Evolutionary conservation across 345 rosid species (phyloP).

Genomic region (Brassica juncea): DNA sequence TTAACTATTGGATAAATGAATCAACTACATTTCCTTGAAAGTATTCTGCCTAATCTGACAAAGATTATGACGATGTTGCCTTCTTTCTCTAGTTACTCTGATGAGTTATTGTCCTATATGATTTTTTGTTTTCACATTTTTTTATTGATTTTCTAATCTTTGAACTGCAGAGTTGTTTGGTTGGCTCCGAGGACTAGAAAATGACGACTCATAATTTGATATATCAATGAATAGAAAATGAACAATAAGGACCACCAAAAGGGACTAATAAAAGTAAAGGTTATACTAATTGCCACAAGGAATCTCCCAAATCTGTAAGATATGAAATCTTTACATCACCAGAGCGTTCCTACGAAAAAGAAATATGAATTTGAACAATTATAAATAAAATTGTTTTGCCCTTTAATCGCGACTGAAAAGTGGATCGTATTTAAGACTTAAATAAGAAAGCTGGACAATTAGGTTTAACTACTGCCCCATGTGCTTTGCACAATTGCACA

Average conservation of each 20-base stretch:
- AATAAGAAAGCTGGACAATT: conserved; percentile 20
- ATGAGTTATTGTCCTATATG: conserved; percentile 1
- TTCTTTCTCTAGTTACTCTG: neutral
- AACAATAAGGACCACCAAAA: neutral
- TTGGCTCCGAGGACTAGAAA: neutral
- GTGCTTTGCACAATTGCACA: conserved; percentile 19
- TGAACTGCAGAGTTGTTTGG: neutral
- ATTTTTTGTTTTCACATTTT: neutral
- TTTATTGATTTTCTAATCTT: neutral
- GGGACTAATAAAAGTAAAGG: neutral
- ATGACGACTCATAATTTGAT: neutral
- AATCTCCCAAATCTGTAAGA: conserved; percentile 8
- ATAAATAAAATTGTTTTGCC: neutral
- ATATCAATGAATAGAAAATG: neutral
- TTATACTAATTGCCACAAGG: neutral
- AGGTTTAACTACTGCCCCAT: conserved; percentile 22
- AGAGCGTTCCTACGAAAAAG: conserved; percentile 1
- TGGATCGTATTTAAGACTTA: conserved; percentile 20
- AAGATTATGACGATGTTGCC: neutral
- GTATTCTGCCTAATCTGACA: neutral
- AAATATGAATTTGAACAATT: neutral
- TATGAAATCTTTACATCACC: neutral
- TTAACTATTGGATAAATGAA: neutral
- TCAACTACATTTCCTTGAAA: neutral
- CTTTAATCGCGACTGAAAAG: neutral